Evolutionary conservation across 768 basidiomycete species (phyloP), one percentile per base, ranked within the genome.

Genomic region (Galerina marginata): DNA sequence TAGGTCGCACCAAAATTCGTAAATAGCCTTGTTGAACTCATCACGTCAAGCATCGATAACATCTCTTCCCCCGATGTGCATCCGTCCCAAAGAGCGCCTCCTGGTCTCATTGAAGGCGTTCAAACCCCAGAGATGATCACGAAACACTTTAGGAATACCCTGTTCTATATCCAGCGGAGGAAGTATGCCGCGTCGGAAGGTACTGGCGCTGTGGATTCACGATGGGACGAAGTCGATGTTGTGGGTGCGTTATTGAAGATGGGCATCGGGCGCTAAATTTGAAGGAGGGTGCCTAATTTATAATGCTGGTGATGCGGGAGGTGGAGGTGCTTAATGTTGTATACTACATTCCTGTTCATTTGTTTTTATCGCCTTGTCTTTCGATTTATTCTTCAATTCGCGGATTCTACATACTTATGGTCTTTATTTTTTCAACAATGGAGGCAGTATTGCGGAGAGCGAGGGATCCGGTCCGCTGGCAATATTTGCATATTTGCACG

Each of bases 1-100:
- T 70, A 96, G 93, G 83, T 96, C 57, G 95, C 95, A 33, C 88
- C 96, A 10, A 97, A 97, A 79, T 99, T 96, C 67, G 90, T 99
- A 63, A 98, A 96, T 75, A 94, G 92, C 61, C 85, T 99, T 45
- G 95, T 99, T 15, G 96, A 99, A 68, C 84, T 99, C 16, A 96
- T 99, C 74, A 93, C 94, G 1, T 90, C 91, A 6, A 94, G 91
- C 68, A 95, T 99, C 72, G 97, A 99, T 77, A 88, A 85, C 63
- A 93, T 98, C 67, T 85, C 90, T 39, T 91, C 91, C 0, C 88
- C 90, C 15, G 93, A 96, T 69, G 86, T 95, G 2, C 94, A 96
- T 68, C 92, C 95, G 0, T 89, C 93, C 0, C 89, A 93, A 65
- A 88, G 93, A 25, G 92, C 92, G 25, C 91, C 92, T 2, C 89